These are phyloP conservation scores for Phlebiopsis gigantea DNA, from an alignment of 768 basidiomycete genomes.

Conservation along the genomic window DNA sequence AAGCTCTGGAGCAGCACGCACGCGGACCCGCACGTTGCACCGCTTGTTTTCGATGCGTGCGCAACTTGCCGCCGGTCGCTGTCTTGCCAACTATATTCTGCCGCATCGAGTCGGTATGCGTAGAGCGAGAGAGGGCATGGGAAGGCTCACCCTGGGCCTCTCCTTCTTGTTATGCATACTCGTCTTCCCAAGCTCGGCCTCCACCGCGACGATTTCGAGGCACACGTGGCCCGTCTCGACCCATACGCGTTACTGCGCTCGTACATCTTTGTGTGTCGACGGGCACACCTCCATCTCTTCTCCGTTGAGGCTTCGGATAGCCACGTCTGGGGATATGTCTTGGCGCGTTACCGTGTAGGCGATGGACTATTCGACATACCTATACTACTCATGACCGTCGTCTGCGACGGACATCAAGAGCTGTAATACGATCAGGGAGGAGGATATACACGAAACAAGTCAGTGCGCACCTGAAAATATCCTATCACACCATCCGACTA, in stretches of 20 bases:
- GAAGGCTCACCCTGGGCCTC: conserved; percentile 82
- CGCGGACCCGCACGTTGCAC: conserved; percentile 72
- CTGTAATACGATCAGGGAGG: no score
- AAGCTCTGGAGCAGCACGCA: conserved; percentile 74
- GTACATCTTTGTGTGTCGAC: conserved; percentile 73
- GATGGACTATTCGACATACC: no score
- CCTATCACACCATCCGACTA: no score
- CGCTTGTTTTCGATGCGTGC: conserved; percentile 66
- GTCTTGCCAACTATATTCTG: conserved; percentile 77
- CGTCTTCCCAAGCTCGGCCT: conserved; percentile 47
- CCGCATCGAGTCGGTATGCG: conserved; percentile 1
- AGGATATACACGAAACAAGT: no score
- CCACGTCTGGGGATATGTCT: conserved; percentile 56
- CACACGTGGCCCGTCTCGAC: conserved; percentile 91
- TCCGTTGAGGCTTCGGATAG: conserved; percentile 79
- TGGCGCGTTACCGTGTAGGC: conserved; percentile 65
- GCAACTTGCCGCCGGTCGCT: conserved; percentile 48
- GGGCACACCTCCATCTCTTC: conserved; percentile 82
- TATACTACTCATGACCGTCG: no score
- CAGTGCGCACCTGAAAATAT: no score
- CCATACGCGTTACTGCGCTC: conserved; percentile 87
- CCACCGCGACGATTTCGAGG: conserved; percentile 80
- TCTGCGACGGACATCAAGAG: no score
- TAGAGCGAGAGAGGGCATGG: no score
- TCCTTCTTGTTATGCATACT: conserved; percentile 37